Evolutionary conservation across 2,329 filamentous ascomycete genomes (phyloP), one percentile per base, ranked within the genome.

Genomic region (Trichoderma sp.): DNA sequence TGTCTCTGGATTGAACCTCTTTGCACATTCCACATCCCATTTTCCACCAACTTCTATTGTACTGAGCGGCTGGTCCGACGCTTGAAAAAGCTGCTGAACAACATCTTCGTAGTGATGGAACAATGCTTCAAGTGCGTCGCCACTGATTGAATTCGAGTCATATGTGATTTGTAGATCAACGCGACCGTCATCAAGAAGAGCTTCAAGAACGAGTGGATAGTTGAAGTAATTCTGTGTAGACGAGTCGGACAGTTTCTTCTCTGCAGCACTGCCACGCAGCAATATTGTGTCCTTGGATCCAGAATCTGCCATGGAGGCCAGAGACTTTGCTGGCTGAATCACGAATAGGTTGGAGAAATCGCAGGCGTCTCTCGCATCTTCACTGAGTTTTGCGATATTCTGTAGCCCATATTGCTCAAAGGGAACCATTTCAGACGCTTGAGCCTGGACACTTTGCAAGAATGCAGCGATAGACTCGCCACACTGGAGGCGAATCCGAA

Each of bases 151-250:
- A 33, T 60, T 35, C 6, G 75, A 45, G n/a, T 78, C 62, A 38
- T 77, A 76, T 4, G 64, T 77, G 9, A 77, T 31, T 9, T 24
- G 38, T 3, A 77, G 45, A 14, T 76, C 53, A 9, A 75, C 75
- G 38, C 35, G 35, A 8, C 67, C 31, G 14, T 65, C 68, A 38
- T 33, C 35, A 12, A 78, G 41, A 27, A 67, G 33, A 14, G 56
- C 65, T 31, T 77, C 63, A 3, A 77, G 29, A 11, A 78, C 77
- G 63, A 78, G 76, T 4, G 77, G 77, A 31, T 78, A 78, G 27
- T 72, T 78, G 38, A 78, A 78, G 41, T 78, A 78, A 65, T 75
- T 64, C 6, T 67, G 24, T 29, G 68, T 38, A 11, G 65, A 53
- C 6, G 59, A 35, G 16, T 65, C 64, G 6, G 50, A 68, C 16